Evolutionary conservation across 2,329 filamentous ascomycete genomes (phyloP).

Genomic region (Arthrobotrys sphaeroides): DNA sequence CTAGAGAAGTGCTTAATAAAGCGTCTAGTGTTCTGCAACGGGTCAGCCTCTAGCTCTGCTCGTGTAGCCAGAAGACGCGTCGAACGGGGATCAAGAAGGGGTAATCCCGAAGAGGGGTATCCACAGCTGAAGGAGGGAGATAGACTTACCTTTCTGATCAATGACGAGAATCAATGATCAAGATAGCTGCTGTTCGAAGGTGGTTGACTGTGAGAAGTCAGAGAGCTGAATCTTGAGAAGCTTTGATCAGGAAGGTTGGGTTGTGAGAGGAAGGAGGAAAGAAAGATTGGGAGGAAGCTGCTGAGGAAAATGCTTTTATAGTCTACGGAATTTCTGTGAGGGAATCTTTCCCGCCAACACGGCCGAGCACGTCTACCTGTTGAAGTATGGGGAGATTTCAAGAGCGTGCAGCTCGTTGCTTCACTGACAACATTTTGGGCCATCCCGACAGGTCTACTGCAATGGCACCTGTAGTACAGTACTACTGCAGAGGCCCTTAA

Average conservation of each 20-base stretch:
- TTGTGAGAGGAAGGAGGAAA: background rate
- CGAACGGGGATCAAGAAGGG: too few species aligned
- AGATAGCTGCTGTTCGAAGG: background rate
- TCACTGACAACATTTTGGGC: background rate
- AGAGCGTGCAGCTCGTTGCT: background rate
- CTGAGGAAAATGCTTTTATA: background rate
- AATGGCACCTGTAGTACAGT: too few species aligned
- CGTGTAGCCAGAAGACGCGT: background rate
- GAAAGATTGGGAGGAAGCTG: background rate
- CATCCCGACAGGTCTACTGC: too few species aligned
- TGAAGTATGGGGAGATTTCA: background rate
- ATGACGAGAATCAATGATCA: too few species aligned
- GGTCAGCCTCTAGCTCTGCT: background rate
- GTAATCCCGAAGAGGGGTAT: too few species aligned
- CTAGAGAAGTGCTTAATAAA: background rate
- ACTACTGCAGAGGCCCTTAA: too few species aligned
- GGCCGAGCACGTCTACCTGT: background rate
- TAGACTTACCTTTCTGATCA: too few species aligned
- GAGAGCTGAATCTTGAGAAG: too few species aligned
- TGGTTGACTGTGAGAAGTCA: background rate
- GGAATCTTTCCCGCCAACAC: background rate
- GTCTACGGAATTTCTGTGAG: background rate
- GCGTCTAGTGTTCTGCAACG: background rate
- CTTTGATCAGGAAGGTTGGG: background rate
- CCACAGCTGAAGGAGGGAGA: too few species aligned